These are phyloP conservation scores for Mucor saturninus DNA, from an alignment of 371 early-diverging fungal genomes.

Conservation along the genomic window DNA sequence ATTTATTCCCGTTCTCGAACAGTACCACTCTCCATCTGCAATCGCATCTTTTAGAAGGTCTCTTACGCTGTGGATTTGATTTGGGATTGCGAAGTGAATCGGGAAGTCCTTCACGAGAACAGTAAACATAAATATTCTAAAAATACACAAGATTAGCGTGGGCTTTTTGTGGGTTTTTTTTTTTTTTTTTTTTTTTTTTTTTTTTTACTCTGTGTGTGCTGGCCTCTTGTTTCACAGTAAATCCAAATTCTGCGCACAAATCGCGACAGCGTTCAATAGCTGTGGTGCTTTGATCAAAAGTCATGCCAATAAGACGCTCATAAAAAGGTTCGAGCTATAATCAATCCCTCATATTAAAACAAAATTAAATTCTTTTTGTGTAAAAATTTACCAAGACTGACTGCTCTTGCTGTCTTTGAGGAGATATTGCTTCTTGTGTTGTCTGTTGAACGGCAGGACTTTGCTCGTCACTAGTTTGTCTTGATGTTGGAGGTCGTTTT, in stretches of 20 bases:
- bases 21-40: slow-evolving; percentile 68
- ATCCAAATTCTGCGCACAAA: slow-evolving; percentile 56
- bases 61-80: slow-evolving; percentile 59
- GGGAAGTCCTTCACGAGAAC: slow-evolving; percentile 68
- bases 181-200: slow-evolving; percentile 2
- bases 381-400: slow-evolving; percentile 16
- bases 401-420: slow-evolving; percentile 26
- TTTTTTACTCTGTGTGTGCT: slow-evolving; percentile 56
- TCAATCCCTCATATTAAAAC: slow-evolving; percentile 5
- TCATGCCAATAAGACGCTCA: slow-evolving; percentile 39
- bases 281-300: slow-evolving; percentile 26
- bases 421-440: slow-evolving; percentile 13
- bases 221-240: slow-evolving; percentile 62
- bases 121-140: slow-evolving; percentile 70
- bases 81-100: slow-evolving; percentile 65
- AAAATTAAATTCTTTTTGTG: not conserved
- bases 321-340: slow-evolving; percentile 55
- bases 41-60: slow-evolving; percentile 65
- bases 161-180: not conserved
- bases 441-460: not conserved
- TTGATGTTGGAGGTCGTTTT: slow-evolving; percentile 6
- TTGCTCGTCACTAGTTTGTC: not conserved
- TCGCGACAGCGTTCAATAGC: slow-evolving; percentile 55
- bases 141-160: slow-evolving; percentile 6
- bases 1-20: slow-evolving; percentile 53